Evolutionary conservation across 768 basidiomycete species (phyloP), one percentile per base, ranked within the genome.

Genomic region (Floccularia luteovirens): DNA sequence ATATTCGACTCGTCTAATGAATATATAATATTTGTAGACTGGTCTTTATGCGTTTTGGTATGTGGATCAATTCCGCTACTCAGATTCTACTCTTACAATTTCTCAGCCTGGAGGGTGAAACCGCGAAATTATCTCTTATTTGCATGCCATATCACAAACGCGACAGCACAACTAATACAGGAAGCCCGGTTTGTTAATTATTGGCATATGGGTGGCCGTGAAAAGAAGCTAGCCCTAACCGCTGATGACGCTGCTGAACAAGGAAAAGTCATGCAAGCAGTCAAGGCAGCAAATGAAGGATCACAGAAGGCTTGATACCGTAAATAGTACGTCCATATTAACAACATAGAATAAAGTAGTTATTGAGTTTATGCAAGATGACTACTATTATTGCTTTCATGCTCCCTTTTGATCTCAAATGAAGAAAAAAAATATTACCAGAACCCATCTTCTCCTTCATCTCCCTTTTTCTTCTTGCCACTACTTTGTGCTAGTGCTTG

Each of bases 31-130:
- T 43, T 42, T 44, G 28, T 31, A 77, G 78, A 20, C 44, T 77
- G 66, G 90, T 96, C 45, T 98, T 98, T 69, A 93, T 92, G 85
- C 88, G 93, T 13, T 93, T 93, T 52, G 90, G 90, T 90, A 39
- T 43, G 77, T 61, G 28, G 28, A 24, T 20, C 10, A 27, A 23
- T 12, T 28, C 16, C 17, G 3, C 28, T 42, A 28, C 10, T 28
- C 8, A 14, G 27, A 8, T 24, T 39, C 43, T 45, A 31, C 41
- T 51, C 14, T 40, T 28, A 20, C 20, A 23, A 33, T 24, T 20
- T 27, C 40, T 28, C 8, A 92, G 93, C 93, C 41, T 97, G 93
- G 93, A 77, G 78, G 45, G 93, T 98, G 30, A 81, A 92, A 49
- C 94, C 94, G 5, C 82, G 94, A 49, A 98, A 98, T 60, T 96